Conservation (phyloP, 1,284 basidiomycete species). For the Heliocybe sulcata region DNA sequence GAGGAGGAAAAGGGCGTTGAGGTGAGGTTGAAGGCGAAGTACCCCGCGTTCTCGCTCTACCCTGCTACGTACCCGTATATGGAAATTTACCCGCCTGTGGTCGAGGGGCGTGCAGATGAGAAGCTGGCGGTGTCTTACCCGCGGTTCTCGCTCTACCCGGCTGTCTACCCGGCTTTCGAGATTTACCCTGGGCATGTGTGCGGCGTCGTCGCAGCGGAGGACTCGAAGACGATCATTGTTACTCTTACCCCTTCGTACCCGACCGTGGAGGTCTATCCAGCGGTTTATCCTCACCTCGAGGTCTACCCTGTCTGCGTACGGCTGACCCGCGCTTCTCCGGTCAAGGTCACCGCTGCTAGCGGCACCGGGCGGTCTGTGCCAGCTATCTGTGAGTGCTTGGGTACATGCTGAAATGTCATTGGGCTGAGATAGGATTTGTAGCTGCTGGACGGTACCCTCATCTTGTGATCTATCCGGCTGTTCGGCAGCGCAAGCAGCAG, state of each 20-base stretch:
- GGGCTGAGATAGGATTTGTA: constrained; percentile 3
- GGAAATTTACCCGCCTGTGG: constrained; percentile 19
- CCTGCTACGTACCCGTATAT: constrained; percentile 34
- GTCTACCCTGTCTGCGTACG: constrained; percentile 19
- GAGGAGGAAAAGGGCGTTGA: background rate
- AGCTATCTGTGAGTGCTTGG: background rate
- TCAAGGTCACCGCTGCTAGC: background rate
- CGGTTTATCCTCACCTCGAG: constrained; percentile 15
- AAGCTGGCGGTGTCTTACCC: background rate
- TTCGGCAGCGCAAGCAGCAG: constrained; percentile 1
- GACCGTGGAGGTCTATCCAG: constrained; percentile 3
- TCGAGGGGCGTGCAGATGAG: background rate
- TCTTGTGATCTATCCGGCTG: constrained; percentile 19
- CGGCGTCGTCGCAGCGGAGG: constrained; percentile 1
- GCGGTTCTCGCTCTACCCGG: constrained; percentile 9
- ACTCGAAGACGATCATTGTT: background rate
- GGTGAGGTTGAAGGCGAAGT: constrained; percentile 7
- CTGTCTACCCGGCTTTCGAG: constrained; percentile 21
- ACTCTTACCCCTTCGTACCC: constrained; percentile 11
- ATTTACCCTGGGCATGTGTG: constrained; percentile 13
- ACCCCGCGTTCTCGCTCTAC: constrained; percentile 25
- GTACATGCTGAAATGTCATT: background rate
- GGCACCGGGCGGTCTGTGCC: background rate
- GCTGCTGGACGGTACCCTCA: constrained; percentile 19
- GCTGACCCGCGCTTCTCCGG: background rate